A percentile compares a stretch with the other conserved stretches of the same genome.
Evolutionary conservation across 108 stramenopile species (phyloP).

Genomic region (Nannochloropsis salina): DNA sequence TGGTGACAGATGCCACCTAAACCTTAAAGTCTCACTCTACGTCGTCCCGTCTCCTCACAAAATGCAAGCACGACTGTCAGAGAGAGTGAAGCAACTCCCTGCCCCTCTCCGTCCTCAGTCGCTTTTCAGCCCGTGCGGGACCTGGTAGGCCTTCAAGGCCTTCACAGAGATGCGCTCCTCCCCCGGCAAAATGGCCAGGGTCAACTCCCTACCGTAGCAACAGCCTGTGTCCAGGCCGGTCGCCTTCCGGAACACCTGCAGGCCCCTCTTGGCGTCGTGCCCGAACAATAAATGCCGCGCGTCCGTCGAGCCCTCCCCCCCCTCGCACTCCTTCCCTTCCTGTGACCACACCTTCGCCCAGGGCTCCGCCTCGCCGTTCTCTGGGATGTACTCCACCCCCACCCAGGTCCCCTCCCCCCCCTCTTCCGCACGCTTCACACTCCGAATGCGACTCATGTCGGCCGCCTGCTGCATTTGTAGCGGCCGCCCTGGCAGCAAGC

Average conservation of each 20-base stretch:
- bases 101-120: neutral
- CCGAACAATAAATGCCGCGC: conserved; percentile 69
- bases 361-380: conserved; percentile 25
- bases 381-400: conserved; percentile 1
- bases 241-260: conserved; percentile 61
- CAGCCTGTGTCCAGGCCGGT: conserved; percentile 83
- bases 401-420: conserved; percentile 20
- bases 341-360: conserved; percentile 21
- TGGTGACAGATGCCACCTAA: too few relatives aligned
- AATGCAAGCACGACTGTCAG: too few relatives aligned
- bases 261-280: conserved; percentile 75
- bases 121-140: neutral
- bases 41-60: too few relatives aligned
- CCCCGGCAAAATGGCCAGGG: conserved; percentile 68
- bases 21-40: too few relatives aligned
- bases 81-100: neutral
- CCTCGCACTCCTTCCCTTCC: conserved; percentile 23
- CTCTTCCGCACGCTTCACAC: conserved; percentile 33
- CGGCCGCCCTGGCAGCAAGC: conserved; percentile 42
- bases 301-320: conserved; percentile 38
- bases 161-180: conserved; percentile 60
- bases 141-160: conserved; percentile 30
- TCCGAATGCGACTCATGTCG: conserved; percentile 52
- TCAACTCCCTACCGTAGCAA: conserved; percentile 71
- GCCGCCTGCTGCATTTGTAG: conserved; percentile 33